Base-by-base conservation (phyloP, 1,139 yeast species). In the Nakaseomyces sp. region DNA sequence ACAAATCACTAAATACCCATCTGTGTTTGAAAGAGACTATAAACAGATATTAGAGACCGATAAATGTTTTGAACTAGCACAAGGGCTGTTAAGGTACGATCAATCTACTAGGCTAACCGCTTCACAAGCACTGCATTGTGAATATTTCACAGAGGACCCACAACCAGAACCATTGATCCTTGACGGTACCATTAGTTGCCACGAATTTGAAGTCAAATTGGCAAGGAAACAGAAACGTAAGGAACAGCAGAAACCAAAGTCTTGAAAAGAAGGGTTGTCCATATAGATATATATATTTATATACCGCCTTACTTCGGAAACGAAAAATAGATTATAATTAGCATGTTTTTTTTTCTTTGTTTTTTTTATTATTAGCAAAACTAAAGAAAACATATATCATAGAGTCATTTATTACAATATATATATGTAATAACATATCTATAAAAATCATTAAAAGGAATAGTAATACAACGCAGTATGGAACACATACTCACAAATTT, bases 221-320 rank as follows among this genome's bases (percentile, higher is more conserved):
- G 94, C 96, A 4, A 88, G 91, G 64, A 81, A 80, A 65, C 77
- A 86, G 56, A 71, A 93, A 56, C 72, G 76, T 60, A 70, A 79
- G 46, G 74, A 66, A 53, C 36, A 39, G 19, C 41, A 28, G 19
- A 28, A 32, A 19, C 36, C 36, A n/a, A 30, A 30, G 33, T 30
- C 33, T 13, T 30, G 15, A 9, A 22, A 22, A 3, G 9, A 22
- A n/a, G 25, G 9, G 25, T 22, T 22, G 25, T 22, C 25, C 25
- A 6, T 9, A 22, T 22, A 6, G 8, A 6, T 22, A 22, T 22
- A 22, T 22, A 22, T 22, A 22, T 22, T 6, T 22, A 22, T 6
- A 6, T 9, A 22, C 25, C 25, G n/a, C n/a, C n/a, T n/a, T n/a
- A n/a, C n/a, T n/a, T n/a, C n/a, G n/a, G n/a, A n/a, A 22, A 22